Percentiles rank a stretch among this genome's conserved stretches.
Conservation (phyloP, 768 basidiomycete genomes). For the Mrakia hoshinonis region DNA sequence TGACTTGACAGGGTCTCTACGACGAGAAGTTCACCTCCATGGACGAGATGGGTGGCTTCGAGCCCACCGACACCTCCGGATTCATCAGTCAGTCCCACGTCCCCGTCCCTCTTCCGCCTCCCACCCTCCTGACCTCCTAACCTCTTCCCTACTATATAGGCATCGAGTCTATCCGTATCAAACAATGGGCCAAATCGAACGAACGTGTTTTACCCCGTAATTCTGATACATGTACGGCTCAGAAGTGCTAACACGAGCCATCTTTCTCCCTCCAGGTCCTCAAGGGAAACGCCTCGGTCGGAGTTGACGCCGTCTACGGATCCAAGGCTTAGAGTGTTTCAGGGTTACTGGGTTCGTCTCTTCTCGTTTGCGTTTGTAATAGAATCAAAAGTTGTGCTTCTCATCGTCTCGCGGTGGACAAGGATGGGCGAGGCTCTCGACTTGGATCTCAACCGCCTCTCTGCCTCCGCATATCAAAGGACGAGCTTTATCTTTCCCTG, state of each 20-base stretch:
- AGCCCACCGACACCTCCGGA: constrained; percentile 52
- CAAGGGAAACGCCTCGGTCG: too few species aligned
- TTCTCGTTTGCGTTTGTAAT: too few species aligned
- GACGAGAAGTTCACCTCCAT: constrained; percentile 93
- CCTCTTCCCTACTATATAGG: constrained; percentile 39
- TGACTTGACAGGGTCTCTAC: constrained; percentile 57
- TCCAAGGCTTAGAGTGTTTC: not conserved
- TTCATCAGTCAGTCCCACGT: constrained; percentile 16
- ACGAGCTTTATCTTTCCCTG: too few species aligned
- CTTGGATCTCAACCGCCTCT: too few species aligned
- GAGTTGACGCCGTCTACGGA: not conserved
- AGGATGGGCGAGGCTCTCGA: not conserved
- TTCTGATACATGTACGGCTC: too few species aligned
- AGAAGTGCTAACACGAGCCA: too few species aligned
- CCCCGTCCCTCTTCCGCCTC: not conserved
- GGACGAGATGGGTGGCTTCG: constrained; percentile 98
- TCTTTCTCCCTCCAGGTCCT: too few species aligned
- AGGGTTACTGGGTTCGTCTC: too few species aligned
- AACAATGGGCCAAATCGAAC: constrained; percentile 58
- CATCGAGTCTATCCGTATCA: constrained; percentile 95
- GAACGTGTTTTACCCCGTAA: too few species aligned
- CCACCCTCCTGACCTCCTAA: not conserved
- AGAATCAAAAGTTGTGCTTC: too few species aligned
- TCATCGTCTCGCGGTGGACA: not conserved
- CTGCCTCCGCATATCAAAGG: too few species aligned